Base-by-base conservation (phyloP, 1,139 yeast genomes). In the Hansenula sp. region DNA sequence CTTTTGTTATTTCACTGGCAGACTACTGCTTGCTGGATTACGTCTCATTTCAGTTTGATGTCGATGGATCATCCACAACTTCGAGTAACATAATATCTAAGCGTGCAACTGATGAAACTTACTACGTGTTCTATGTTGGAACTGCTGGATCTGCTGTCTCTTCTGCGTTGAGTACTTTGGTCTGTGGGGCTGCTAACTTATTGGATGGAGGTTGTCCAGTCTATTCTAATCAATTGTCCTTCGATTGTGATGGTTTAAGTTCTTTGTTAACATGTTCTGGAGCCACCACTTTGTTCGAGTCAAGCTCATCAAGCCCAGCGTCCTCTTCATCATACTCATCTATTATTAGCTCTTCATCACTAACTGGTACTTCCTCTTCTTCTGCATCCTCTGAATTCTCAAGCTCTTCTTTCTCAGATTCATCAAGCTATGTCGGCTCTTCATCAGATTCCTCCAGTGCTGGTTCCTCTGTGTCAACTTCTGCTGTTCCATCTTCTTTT, bases 21-120 rank as follows among this genome's bases (percentile, higher is more conserved):
- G 33, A 15, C n/a, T 47, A 37, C 45, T 51, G 54, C 41, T 12
- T 10, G 21, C 15, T 36, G 10, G 53, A 51, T 29, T 51, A 46
- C 24, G 53, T 46, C 21, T 33, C 47, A 8, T 51, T 48, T 34
- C 4, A 17, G 1, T 51, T 13, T n/a, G n/a, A n/a, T n/a, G n/a
- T n/a, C n/a, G n/a, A n/a, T n/a, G n/a, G n/a, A n/a, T n/a, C n/a
- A n/a, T n/a, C n/a, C n/a, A n/a, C n/a, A n/a, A n/a, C n/a, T n/a
- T n/a, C n/a, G n/a, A n/a, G n/a, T n/a, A n/a, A n/a, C 30, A 37
- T 32, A 47, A 42, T 32, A 17, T 29, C 36, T 18, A 4, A 5
- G 3, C 2, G n/a, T 4, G 12, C 17, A 18, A 24, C 24, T 32
- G 37, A 19, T 32, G 34, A n/a, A 18, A 41, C 17, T 44, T 50